phyloP scores from a whole-genome alignment of 345 rosid genomes.

The Gossypioides kirkii region DNA sequence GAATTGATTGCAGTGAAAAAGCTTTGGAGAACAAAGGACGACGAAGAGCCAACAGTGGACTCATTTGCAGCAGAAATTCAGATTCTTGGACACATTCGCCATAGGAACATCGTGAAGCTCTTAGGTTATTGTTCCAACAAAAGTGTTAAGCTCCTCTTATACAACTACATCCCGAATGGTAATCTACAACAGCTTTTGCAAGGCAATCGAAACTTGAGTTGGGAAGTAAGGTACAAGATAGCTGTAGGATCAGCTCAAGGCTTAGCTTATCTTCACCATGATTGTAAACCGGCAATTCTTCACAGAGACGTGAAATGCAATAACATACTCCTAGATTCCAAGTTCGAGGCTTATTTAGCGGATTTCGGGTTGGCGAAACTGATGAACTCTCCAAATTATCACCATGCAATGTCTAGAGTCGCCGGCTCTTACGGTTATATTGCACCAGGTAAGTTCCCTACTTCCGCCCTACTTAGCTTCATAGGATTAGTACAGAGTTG shows the following conservation, averaged over 20 bases:
- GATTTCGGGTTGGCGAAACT: conserved; percentile 87
- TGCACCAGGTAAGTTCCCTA: conserved; percentile 72
- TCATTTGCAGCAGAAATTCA: conserved; percentile 92
- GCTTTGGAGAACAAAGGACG: conserved; percentile 71
- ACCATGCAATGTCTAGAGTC: conserved; percentile 72
- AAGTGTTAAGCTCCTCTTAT: conserved; percentile 77
- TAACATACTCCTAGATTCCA: conserved; percentile 82
- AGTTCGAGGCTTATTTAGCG: conserved; percentile 73
- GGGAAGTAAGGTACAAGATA: conserved; percentile 90
- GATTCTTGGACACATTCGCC: conserved; percentile 85
- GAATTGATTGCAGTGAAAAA: conserved; percentile 81
- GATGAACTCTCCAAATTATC: conserved; percentile 76
- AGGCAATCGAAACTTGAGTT: conserved; percentile 65
- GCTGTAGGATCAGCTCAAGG: conserved; percentile 93
- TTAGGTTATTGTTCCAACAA: conserved; percentile 84
- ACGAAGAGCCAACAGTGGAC: conserved; percentile 50
- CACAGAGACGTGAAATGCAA: conserved; percentile 94
- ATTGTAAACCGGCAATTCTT: conserved; percentile 79
- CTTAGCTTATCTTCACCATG: conserved; percentile 88
- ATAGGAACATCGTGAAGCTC: conserved; percentile 81
- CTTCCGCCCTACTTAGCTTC: not conserved
- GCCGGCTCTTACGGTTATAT: conserved; percentile 96
- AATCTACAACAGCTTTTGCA: conserved; percentile 73
- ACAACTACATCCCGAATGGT: conserved; percentile 79
- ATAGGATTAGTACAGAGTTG: no score